phyloP scores from a whole-genome alignment of 1,284 basidiomycete genomes.

The Malassezia caprae region DNA sequence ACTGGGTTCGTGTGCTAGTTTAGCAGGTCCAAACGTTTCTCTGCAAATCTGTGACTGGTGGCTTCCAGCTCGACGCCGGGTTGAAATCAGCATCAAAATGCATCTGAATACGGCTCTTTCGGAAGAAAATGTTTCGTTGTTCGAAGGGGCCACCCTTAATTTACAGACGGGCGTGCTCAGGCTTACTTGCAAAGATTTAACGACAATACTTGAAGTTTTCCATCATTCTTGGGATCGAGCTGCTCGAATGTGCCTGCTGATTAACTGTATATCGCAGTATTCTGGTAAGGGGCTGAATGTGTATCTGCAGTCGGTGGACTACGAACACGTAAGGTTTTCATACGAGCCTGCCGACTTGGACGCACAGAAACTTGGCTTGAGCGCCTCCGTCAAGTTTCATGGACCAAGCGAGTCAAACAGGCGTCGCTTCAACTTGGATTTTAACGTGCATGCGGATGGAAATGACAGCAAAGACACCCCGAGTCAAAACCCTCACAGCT shows the following conservation, averaged over 20 bases:
- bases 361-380: neutral
- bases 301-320: neutral
- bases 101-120: neutral
- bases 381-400: neutral
- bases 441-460: neutral
- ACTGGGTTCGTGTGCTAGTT: neutral
- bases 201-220: neutral
- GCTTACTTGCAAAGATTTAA: neutral
- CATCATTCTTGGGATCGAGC: constrained; percentile 9
- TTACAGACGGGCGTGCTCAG: neutral
- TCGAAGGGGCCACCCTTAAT: neutral
- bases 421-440: neutral
- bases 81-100: constrained; percentile 6
- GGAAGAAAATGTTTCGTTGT: neutral
- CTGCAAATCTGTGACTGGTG: constrained; percentile 16
- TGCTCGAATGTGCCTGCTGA: constrained; percentile 4
- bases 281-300: neutral
- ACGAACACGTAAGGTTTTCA: neutral
- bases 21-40: constrained; percentile 6
- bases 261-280: neutral
- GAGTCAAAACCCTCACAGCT: constrained; percentile 5
- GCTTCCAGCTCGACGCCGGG: constrained; percentile 1
- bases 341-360: neutral
- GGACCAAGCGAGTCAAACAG: neutral
- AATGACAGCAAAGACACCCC: neutral